Evolutionary conservation across 345 rosid species (phyloP).

Genomic region (Brassica cretica): DNA sequence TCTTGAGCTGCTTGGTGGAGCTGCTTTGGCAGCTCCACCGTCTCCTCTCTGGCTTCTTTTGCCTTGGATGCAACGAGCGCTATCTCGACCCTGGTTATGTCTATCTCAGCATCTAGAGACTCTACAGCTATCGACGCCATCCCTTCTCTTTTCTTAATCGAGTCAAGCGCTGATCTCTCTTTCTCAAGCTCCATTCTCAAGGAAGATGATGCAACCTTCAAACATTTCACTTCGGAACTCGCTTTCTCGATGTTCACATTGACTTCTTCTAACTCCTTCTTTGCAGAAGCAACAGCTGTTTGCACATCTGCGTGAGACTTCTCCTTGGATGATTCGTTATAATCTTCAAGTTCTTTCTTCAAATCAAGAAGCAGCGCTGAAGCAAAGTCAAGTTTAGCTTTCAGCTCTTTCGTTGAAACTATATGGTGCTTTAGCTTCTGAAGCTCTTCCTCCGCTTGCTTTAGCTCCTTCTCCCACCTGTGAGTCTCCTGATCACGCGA

Average conservation of each 20-base stretch:
- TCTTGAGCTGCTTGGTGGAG: conserved; percentile 69
- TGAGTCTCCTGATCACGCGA: conserved; percentile 78
- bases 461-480: conserved; percentile 81
- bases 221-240: conserved; percentile 61
- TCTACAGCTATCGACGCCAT: conserved; percentile 73
- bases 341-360: conserved; percentile 77
- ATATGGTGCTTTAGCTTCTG: conserved; percentile 69
- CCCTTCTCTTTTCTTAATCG: conserved; percentile 79
- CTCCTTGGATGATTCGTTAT: conserved; percentile 59
- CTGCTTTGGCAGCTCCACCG: conserved; percentile 68
- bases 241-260: conserved; percentile 77
- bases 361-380: conserved; percentile 70
- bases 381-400: conserved; percentile 64
- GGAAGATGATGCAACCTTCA: conserved; percentile 68
- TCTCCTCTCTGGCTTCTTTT: conserved; percentile 65
- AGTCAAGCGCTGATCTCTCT: conserved; percentile 59
- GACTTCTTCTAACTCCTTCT: conserved; percentile 82
- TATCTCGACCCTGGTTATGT: conserved; percentile 56
- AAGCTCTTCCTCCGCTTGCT: conserved; percentile 84
- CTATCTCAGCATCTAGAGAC: conserved; percentile 77
- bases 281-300: conserved; percentile 66
- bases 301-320: conserved; percentile 53
- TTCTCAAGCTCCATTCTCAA: conserved; percentile 66
- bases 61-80: conserved; percentile 60
- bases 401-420: conserved; percentile 68